Evolutionary conservation across 1,284 basidiomycete genomes (phyloP).

Genomic region (Pseudozyma hubeiensis): DNA sequence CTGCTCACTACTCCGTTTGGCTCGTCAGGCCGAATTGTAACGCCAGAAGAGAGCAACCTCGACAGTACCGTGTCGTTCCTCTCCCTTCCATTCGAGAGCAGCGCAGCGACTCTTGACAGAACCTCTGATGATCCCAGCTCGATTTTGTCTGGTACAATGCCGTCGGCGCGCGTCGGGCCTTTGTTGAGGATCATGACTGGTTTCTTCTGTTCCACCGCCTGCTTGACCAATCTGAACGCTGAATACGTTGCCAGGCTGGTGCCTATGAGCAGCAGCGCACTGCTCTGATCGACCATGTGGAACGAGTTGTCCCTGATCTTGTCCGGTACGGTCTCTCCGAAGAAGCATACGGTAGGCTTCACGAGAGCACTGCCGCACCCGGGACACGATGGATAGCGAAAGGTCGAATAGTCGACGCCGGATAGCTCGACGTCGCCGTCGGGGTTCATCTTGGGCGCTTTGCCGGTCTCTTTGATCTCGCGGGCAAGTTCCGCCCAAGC

Average conservation of each 20-base stretch:
- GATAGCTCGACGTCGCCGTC: constrained; percentile 67
- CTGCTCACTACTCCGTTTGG: constrained; percentile 41
- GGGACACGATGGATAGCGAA: constrained; percentile 64
- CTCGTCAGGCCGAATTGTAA: constrained; percentile 32
- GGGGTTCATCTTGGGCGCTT: constrained; percentile 65
- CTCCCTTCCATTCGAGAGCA: constrained; percentile 38
- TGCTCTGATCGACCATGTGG: constrained; percentile 46
- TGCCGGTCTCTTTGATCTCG: constrained; percentile 50
- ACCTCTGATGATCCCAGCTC: constrained; percentile 62
- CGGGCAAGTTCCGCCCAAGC: constrained; percentile 60
- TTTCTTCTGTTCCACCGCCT: constrained; percentile 54
- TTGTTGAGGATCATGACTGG: constrained; percentile 62
- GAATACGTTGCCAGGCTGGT: constrained; percentile 67
- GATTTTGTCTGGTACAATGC: constrained; percentile 54
- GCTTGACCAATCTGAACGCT: constrained; percentile 64
- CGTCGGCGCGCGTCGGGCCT: constrained; percentile 65
- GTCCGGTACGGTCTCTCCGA: constrained; percentile 66
- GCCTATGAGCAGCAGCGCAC: constrained; percentile 60
- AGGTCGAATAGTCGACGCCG: constrained; percentile 64
- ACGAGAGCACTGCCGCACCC: constrained; percentile 63
- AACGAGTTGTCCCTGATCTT: constrained; percentile 49
- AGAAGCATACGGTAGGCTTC: constrained; percentile 67
- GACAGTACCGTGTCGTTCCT: constrained; percentile 47
- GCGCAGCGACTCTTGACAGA: constrained; percentile 35
- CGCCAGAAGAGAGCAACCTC: constrained; percentile 46